Evolutionary conservation across 768 basidiomycete genomes (phyloP).

Genomic region (Russula sp.): DNA sequence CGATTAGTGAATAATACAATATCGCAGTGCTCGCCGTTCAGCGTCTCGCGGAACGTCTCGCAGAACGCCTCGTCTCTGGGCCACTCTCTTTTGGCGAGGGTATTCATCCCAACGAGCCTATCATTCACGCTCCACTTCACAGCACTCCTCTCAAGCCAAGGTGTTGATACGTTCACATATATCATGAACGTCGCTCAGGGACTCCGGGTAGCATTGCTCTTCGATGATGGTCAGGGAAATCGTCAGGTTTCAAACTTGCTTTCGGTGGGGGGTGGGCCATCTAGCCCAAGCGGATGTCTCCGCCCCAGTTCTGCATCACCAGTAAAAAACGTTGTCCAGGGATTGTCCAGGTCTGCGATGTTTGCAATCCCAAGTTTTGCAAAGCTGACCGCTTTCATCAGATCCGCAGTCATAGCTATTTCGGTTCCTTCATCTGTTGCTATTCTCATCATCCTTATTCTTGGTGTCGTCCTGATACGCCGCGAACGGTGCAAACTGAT

Average conservation of each 20-base stretch:
- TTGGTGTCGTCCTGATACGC: conserved; percentile 1
- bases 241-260: conserved; percentile 38
- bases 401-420: conserved; percentile 10
- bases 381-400: background rate
- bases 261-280: conserved; percentile 30
- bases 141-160: conserved; percentile 15
- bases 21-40: conserved; percentile 45
- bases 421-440: background rate
- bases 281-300: conserved; percentile 27
- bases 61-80: conserved; percentile 35
- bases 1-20: conserved; percentile 32
- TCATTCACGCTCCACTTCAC: conserved; percentile 25
- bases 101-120: conserved; percentile 27
- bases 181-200: conserved; percentile 34
- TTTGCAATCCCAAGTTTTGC: background rate
- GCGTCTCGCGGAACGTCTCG: conserved; percentile 37
- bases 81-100: conserved; percentile 33
- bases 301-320: background rate
- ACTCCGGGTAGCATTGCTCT: conserved; percentile 36
- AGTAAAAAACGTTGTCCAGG: background rate
- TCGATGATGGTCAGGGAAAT: conserved; percentile 36
- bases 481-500: conserved; percentile 13
- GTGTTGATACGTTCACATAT: conserved; percentile 37
- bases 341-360: conserved; percentile 1
- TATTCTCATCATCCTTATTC: background rate